phyloP scores from a whole-genome alignment of 1,284 basidiomycete genomes.

The Malassezia obtusa region DNA sequence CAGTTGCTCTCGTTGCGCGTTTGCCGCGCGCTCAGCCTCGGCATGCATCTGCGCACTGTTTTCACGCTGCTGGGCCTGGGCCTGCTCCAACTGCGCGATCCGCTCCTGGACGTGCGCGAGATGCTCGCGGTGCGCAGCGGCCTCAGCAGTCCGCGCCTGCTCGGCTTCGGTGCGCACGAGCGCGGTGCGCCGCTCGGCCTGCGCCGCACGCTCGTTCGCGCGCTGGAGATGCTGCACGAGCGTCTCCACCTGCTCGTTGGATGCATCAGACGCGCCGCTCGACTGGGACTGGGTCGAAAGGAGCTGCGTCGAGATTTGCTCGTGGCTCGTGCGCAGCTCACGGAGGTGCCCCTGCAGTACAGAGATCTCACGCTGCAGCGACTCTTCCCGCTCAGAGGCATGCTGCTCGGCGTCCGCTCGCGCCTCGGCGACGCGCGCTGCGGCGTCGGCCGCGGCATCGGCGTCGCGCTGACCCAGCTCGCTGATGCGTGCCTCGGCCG shows the following conservation, averaged over 20 bases:
- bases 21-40: slow-evolving; percentile 49
- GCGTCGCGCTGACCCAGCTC: not conserved
- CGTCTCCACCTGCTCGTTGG: slow-evolving; percentile 56
- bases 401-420: slow-evolving; percentile 48
- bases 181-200: slow-evolving; percentile 85
- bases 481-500: slow-evolving; percentile 9
- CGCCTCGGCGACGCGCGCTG: slow-evolving; percentile 4
- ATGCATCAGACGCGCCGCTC: slow-evolving; percentile 5
- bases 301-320: slow-evolving; percentile 79
- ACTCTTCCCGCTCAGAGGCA: slow-evolving; percentile 80
- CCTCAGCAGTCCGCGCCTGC: slow-evolving; percentile 36
- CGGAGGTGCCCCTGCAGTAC: slow-evolving; percentile 76
- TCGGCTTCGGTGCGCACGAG: slow-evolving; percentile 35
- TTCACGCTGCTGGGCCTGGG: slow-evolving; percentile 54
- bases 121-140: slow-evolving; percentile 49
- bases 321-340: slow-evolving; percentile 78
- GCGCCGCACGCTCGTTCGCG: slow-evolving; percentile 79
- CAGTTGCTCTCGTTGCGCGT: slow-evolving; percentile 65
- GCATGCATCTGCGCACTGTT: slow-evolving; percentile 18
- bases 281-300: slow-evolving; percentile 51
- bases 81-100: slow-evolving; percentile 62
- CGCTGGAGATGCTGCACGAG: slow-evolving; percentile 82
- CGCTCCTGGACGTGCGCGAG: slow-evolving; percentile 64
- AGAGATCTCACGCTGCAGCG: slow-evolving; percentile 62
- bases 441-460: not conserved